Base-by-base conservation (phyloP, 2,329 filamentous ascomycete species). In the Polychaeton citri region DNA sequence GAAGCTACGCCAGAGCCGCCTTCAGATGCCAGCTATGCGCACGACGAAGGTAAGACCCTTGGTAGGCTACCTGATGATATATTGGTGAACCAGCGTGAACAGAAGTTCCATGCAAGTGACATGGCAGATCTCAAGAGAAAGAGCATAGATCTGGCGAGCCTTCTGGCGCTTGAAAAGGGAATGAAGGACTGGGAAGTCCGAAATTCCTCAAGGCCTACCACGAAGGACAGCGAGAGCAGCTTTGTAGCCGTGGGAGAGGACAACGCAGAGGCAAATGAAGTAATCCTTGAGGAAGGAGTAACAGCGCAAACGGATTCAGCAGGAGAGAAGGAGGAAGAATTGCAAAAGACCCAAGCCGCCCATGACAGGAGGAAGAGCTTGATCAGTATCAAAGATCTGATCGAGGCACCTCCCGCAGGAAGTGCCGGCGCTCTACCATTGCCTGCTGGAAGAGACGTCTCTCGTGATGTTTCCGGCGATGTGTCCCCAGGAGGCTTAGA, bases 351-450 rank as follows among this genome's bases (percentile, higher is more conserved):
- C n/a, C n/a, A n/a, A n/a, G n/a, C n/a, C n/a, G n/a, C n/a, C n/a
- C 21, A 42, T 10, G 44, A 49, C 18, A 38, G 34, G 10, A 33
- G 38, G 15, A 49, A 46, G 37, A 47, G 43, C 34, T 32, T 44
- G 38, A 36, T 45, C 10, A 42, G 44, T 21, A 36, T 49, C 24
- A 49, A 49, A 38, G 34, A 32, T 4, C 24, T 42, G 15, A 39
- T 15, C 24, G 12, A 28, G 24, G 24, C 24, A 10, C 15, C 24
- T 28, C 12, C 5, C 15, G 24, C 12, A 10, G 24, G 15, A 28
- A 5, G 12, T 7, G 7, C 5, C 24, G 12, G 15, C 24, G 24
- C 24, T 28, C n/a, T n/a, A n/a, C n/a, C n/a, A n/a, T n/a, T n/a
- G n/a, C n/a, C n/a, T n/a, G 24, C 7, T 28, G 12, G 12, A 7